Evolutionary conservation across 331 rosid species (phyloP).

Genomic region (Saraca asoca): DNA sequence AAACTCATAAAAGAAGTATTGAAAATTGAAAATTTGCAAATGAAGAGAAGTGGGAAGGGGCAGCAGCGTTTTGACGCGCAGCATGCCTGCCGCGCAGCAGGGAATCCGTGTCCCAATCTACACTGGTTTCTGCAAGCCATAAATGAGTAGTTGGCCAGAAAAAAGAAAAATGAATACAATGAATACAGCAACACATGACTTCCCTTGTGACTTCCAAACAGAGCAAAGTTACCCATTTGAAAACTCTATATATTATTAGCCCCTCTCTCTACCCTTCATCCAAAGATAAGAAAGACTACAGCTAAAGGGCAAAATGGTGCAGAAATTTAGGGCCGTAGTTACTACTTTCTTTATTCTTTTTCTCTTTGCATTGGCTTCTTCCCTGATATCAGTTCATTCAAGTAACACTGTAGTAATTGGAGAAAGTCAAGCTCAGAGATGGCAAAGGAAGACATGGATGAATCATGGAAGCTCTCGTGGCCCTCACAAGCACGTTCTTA

Average conservation of each 20-base stretch:
- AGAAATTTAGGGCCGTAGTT: constrained; percentile 41
- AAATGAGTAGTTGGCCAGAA: neutral
- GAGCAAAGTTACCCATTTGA: constrained; percentile 53
- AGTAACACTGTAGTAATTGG: constrained; percentile 15
- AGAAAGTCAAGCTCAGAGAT: constrained; percentile 14
- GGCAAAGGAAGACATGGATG: constrained; percentile 61
- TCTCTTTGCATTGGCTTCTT: constrained; percentile 36
- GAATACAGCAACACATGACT: constrained; percentile 43
- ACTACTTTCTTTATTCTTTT: constrained; percentile 46
- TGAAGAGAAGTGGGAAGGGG: too few relatives aligned
- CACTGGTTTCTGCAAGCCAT: constrained; percentile 38
- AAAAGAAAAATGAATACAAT: neutral
- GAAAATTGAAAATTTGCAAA: too few relatives aligned
- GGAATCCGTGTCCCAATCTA: too few relatives aligned
- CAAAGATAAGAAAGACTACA: constrained; percentile 36
- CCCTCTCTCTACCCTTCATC: neutral
- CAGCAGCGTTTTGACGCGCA: too few relatives aligned
- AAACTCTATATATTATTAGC: constrained; percentile 42
- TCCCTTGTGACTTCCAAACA: constrained; percentile 54
- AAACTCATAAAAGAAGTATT: too few relatives aligned
- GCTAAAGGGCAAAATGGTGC: constrained; percentile 40
- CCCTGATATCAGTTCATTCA: constrained; percentile 44
- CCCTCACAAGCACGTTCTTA: constrained; percentile 57
- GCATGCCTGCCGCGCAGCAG: too few relatives aligned
- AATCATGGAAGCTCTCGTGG: constrained; percentile 80